Conservation (phyloP, 768 basidiomycete genomes). For the Termitomyces sp. region DNA sequence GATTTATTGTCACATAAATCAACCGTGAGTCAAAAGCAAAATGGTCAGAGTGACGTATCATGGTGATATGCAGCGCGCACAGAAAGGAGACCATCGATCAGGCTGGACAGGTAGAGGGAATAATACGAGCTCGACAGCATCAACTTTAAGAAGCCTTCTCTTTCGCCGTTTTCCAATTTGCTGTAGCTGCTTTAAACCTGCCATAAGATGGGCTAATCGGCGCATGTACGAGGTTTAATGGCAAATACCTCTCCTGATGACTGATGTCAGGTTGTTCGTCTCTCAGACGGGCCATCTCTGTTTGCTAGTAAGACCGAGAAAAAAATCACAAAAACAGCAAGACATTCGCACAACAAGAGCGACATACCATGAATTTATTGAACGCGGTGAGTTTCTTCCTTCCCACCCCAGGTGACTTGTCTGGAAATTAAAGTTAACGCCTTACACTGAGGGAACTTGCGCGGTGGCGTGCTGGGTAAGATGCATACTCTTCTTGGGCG, state of each 20-base stretch:
- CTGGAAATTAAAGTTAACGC: slow-evolving; percentile 24
- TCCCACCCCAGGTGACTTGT: slow-evolving; percentile 44
- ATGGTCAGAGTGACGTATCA: not conserved
- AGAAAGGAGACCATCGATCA: not conserved
- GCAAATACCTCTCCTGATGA: slow-evolving; percentile 68
- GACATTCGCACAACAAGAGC: not conserved
- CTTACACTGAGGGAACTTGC: slow-evolving; percentile 14
- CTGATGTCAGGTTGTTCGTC: slow-evolving; percentile 66
- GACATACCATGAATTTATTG: slow-evolving; percentile 66
- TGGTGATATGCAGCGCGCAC: not conserved
- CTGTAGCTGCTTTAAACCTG: slow-evolving; percentile 70
- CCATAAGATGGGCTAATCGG: slow-evolving; percentile 2
- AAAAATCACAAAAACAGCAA: not conserved
- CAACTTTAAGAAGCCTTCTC: slow-evolving; percentile 44
- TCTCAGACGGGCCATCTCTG: slow-evolving; percentile 76
- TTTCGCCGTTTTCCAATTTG: slow-evolving; percentile 75
- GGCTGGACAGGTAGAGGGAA: not conserved
- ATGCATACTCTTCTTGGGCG: slow-evolving; percentile 53
- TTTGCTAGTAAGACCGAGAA: slow-evolving; percentile 50
- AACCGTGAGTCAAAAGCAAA: slow-evolving; percentile 11
- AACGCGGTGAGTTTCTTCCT: slow-evolving; percentile 69
- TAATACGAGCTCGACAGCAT: no score
- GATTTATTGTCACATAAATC: slow-evolving; percentile 16
- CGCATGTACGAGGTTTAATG: not conserved
- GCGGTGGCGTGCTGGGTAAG: slow-evolving; percentile 3